Conservation (phyloP, 495 filamentous ascomycete genomes). For the Aspergillus bertholletiae region DNA sequence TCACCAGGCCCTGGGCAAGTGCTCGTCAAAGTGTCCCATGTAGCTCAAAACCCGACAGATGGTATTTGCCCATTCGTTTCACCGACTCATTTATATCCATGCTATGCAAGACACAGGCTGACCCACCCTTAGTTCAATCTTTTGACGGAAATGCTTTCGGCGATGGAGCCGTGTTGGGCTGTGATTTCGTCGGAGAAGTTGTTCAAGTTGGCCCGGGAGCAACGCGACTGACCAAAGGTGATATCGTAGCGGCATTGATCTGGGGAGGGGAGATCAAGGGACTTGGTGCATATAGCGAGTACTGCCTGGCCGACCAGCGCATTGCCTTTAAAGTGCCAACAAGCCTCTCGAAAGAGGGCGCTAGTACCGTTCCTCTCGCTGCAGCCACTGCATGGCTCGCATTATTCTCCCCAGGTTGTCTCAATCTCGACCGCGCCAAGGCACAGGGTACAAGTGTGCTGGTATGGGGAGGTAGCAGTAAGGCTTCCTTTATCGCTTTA, state of each 20-base stretch:
- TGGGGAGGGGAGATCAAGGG: conserved; percentile 23
- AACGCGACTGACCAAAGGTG: conserved; percentile 38
- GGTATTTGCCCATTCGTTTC: conserved; percentile 6
- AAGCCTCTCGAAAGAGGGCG: conserved; percentile 15
- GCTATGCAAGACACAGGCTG: background rate
- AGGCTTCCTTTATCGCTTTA: background rate
- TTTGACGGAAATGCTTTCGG: conserved; percentile 27
- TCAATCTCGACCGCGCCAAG: conserved; percentile 16
- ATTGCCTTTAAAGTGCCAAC: conserved; percentile 23
- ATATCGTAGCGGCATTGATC: conserved; percentile 24
- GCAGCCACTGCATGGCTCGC: conserved; percentile 27
- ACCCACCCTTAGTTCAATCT: conserved; percentile 14
- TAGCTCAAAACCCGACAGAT: conserved; percentile 31
- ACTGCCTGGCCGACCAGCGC: conserved; percentile 22
- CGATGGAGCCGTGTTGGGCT: conserved; percentile 41
- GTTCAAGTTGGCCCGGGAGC: conserved; percentile 43
- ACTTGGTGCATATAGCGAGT: conserved; percentile 20
- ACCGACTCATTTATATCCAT: background rate
- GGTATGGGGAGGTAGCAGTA: conserved; percentile 33
- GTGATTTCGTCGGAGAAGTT: conserved; percentile 52
- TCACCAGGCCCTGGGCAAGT: conserved; percentile 12
- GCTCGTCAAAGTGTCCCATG: conserved; percentile 26
- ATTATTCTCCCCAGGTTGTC: conserved; percentile 21
- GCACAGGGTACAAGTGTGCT: conserved; percentile 13
- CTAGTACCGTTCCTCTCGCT: conserved; percentile 27